These are phyloP conservation scores for Rubia yunnanensis DNA, from an alignment of 257 asterid genomes.

Conservation along the genomic window DNA sequence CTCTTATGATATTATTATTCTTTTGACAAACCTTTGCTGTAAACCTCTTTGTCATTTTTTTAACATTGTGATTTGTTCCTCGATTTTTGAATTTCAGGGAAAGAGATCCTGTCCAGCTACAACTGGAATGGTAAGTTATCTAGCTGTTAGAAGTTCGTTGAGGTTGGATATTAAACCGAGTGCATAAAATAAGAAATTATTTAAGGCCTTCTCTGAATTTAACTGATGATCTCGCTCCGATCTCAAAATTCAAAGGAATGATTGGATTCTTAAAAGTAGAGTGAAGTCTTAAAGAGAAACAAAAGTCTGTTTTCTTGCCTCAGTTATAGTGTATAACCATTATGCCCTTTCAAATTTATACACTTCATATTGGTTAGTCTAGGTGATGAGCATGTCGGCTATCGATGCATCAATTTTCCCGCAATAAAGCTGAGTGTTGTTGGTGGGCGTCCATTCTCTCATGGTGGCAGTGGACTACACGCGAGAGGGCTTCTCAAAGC, in stretches of 20 bases:
- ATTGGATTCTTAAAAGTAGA: neutral
- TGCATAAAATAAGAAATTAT: neutral
- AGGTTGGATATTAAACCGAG: slow-evolving; percentile 5
- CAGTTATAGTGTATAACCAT: neutral
- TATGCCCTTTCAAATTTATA: neutral
- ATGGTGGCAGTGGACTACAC: slow-evolving; percentile 57
- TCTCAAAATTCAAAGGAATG: neutral
- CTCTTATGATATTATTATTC: neutral
- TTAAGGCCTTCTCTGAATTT: neutral
- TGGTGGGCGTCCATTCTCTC: slow-evolving; percentile 95
- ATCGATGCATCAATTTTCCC: slow-evolving; percentile 58
- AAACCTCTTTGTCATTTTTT: neutral
- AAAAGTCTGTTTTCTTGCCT: neutral
- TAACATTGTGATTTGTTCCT: neutral
- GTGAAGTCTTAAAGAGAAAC: neutral
- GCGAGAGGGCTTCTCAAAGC: slow-evolving; percentile 62
- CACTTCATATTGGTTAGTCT: slow-evolving; percentile 46
- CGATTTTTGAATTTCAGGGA: slow-evolving; percentile 30
- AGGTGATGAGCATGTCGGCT: slow-evolving; percentile 89
- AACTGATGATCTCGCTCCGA: neutral
- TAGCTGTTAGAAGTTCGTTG: slow-evolving; percentile 3
- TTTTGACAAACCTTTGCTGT: neutral
- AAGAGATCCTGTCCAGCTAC: slow-evolving; percentile 86
- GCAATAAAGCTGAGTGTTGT: slow-evolving; percentile 59
- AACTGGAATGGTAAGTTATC: slow-evolving; percentile 66